phyloP scores from a whole-genome alignment of 2,329 filamentous ascomycete species.

The Macroventuria anomochaeta region DNA sequence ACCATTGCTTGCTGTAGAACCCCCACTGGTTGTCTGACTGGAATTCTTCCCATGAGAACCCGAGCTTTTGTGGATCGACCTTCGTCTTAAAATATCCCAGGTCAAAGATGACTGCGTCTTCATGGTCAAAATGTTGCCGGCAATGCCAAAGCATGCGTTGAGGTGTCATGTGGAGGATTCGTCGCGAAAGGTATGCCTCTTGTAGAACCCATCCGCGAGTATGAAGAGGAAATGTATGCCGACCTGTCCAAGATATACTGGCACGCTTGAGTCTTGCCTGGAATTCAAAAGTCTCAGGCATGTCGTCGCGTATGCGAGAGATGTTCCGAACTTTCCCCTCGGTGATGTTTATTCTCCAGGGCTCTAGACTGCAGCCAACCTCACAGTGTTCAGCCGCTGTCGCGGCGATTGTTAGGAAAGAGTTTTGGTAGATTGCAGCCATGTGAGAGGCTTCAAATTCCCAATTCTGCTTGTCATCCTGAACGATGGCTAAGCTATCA shows the following conservation, averaged over 20 bases:
- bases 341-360: background rate
- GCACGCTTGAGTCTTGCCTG: too few relatives aligned
- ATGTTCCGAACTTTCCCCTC: background rate
- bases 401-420: slow-evolving; percentile 1
- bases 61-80: background rate
- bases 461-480: slow-evolving; percentile 3
- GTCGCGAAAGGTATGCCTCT: background rate
- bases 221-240: background rate
- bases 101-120: background rate
- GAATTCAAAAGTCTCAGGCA: too few relatives aligned
- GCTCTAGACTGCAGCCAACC: background rate
- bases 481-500: slow-evolving; percentile 9
- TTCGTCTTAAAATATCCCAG: too few relatives aligned
- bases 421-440: slow-evolving; percentile 2
- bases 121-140: background rate
- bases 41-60: background rate
- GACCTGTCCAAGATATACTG: too few relatives aligned
- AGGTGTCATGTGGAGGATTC: background rate
- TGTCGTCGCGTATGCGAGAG: background rate
- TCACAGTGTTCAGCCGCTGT: background rate
- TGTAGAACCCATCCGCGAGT: background rate
- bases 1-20: too few relatives aligned
- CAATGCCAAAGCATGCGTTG: background rate
- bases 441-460: background rate
- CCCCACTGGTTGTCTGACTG: too few relatives aligned